These are phyloP conservation scores for Podila horticola DNA, from an alignment of 192 early-diverging fungal species.

Conservation along the genomic window DNA sequence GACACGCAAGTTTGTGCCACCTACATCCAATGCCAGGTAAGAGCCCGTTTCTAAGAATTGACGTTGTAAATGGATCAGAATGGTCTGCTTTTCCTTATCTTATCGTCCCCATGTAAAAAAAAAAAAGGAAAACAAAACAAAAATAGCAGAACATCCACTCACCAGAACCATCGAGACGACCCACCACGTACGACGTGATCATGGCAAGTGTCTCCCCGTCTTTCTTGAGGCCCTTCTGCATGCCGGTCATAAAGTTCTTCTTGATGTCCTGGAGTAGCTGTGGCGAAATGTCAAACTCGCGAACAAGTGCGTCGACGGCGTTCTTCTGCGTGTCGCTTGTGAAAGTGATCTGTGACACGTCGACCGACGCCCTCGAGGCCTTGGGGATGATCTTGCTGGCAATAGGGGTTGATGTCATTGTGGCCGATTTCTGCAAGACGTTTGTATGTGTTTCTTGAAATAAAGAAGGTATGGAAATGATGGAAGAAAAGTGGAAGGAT, in stretches of 20 bases:
- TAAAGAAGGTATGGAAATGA: too few species aligned
- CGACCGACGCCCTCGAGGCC: slow-evolving; percentile 50
- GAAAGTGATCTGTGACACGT: slow-evolving; percentile 42
- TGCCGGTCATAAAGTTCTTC: slow-evolving; percentile 67
- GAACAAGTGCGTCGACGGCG: slow-evolving; percentile 58
- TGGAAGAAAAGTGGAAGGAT: too few species aligned
- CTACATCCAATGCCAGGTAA: slow-evolving; percentile 92
- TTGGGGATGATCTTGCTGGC: slow-evolving; percentile 52
- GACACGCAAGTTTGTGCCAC: slow-evolving; percentile 94
- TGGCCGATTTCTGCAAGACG: background rate
- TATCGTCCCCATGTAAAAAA: background rate
- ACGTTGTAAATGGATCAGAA: too few species aligned
- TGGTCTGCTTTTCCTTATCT: background rate
- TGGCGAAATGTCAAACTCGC: slow-evolving; percentile 64
- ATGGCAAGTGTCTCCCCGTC: slow-evolving; percentile 74
- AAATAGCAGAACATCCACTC: background rate
- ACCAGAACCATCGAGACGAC: slow-evolving; percentile 31
- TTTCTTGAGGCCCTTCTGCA: slow-evolving; percentile 70
- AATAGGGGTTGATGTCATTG: slow-evolving; percentile 48
- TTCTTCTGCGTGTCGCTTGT: slow-evolving; percentile 61
- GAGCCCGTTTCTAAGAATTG: slow-evolving; percentile 72
- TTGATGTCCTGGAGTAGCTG: slow-evolving; percentile 67
- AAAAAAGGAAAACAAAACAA: slow-evolving; percentile 7
- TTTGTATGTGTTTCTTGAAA: background rate
- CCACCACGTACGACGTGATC: slow-evolving; percentile 87